Base-by-base conservation (phyloP, 2,329 filamentous ascomycete species). In the Cladosporium sp. region DNA sequence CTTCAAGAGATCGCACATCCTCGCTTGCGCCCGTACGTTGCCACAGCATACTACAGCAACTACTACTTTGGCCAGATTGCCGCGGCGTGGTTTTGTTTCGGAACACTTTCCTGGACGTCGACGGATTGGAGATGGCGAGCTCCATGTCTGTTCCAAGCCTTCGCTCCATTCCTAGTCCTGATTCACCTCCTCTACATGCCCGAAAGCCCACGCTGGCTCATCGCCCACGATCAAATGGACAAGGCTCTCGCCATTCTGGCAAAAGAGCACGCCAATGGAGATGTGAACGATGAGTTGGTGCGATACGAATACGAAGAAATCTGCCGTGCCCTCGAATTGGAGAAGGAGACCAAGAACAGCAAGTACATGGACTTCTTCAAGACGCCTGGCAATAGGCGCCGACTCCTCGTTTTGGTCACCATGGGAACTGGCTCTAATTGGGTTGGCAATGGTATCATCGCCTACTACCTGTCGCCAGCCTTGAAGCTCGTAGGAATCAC, bases 231-330 rank as follows among this genome's bases (percentile, higher is more conserved):
- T 56, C 75, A 77, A 25, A 69, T 77, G 40, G 76, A 80, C 5
- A 75, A 84, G 59, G 83, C 83, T 1, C 71, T 83, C 7, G 64
- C 71, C 1, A 76, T 82, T 9, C 72, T 86, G 4, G 73, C 76
- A 45, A 78, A 80, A 60, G 79, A 82, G 62, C 83, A 86, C 59
- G 80, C 75, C 15, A 79, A 80, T n/a, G 82, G 82, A 22, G 72
- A 84, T 58, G 64, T 61, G 48, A 71, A 77, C 61, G 78, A 84
- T 59, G 63, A 77, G 2, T 78, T 79, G 1, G 83, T 86, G 8
- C 78, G 82, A 57, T 82, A 82, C 62, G 80, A 86, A 64, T 84
- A 75, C 63, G 75, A 74, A 39, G 82, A 86, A 68, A 86, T 86
- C 40, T 12, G 32, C 7, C 15, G 48, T 12, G 49, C 52, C 5